phyloP scores from a whole-genome alignment of 2,329 filamentous ascomycete species.

The Onygenales sp. region DNA sequence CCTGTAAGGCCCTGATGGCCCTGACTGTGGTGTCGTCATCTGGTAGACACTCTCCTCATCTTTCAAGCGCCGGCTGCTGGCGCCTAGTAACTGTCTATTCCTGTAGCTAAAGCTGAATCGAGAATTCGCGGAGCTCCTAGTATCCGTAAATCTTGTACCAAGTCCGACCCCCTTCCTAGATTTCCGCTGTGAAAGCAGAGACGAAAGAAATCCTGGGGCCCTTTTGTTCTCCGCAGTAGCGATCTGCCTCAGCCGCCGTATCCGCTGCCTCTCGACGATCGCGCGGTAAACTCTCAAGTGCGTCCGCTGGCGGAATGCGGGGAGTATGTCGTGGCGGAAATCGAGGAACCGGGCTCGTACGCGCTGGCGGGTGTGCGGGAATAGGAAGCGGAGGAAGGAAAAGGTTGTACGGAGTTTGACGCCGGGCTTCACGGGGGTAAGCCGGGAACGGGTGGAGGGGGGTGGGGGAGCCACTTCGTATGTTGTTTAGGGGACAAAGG shows the following conservation, averaged over 20 bases:
- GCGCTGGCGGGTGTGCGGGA: constrained; percentile 55
- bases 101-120: not conserved
- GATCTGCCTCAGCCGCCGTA: constrained; percentile 38
- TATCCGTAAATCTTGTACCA: not conserved
- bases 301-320: constrained; percentile 57
- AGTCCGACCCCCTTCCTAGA: not conserved
- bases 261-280: constrained; percentile 56
- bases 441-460: not conserved
- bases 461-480: constrained; percentile 8
- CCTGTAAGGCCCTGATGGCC: not conserved
- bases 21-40: constrained; percentile 1
- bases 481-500: not conserved
- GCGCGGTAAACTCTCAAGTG: constrained; percentile 71
- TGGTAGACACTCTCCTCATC: not conserved
- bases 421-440: not conserved
- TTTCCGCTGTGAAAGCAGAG: not conserved
- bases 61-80: not conserved
- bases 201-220: not conserved
- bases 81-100: not conserved
- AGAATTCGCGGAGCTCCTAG: not conserved
- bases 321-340: constrained; percentile 67
- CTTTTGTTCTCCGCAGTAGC: not conserved
- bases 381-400: constrained; percentile 46
- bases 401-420: constrained; percentile 11
- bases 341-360: constrained; percentile 57